A percentile compares a stretch with the other conserved stretches of the same genome.
Evolutionary conservation across 805 yeast genomes (phyloP).

Genomic region (Yueomyces sp.): DNA sequence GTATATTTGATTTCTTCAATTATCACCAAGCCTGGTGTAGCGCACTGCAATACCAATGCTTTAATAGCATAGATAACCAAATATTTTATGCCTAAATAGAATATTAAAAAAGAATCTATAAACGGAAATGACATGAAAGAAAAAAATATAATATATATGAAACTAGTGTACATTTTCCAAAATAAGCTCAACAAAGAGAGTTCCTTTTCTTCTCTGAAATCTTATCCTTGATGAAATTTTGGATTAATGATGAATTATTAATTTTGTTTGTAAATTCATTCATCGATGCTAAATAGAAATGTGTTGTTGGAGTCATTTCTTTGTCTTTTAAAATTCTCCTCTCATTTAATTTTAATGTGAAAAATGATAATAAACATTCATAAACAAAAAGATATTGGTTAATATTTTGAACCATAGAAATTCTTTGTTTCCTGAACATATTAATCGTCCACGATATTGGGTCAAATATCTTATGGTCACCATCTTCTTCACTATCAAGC

Average conservation of each 20-base stretch:
- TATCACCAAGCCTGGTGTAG: too few relatives aligned
- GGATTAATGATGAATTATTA: neutral
- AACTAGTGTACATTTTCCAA: too few relatives aligned
- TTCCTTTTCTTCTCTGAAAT: neutral
- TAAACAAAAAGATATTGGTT: constrained; percentile 66
- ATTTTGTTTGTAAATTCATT: neutral
- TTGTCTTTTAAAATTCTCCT: neutral
- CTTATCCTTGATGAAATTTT: neutral
- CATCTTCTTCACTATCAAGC: neutral
- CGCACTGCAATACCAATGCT: too few relatives aligned
- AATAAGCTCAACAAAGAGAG: too few relatives aligned
- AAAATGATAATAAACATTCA: constrained; percentile 33
- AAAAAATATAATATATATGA: too few relatives aligned
- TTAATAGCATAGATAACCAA: too few relatives aligned
- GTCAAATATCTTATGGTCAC: constrained; percentile 25
- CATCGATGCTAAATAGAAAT: neutral
- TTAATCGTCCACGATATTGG: constrained; percentile 51
- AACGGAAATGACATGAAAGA: too few relatives aligned
- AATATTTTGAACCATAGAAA: constrained; percentile 75
- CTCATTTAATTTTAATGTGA: constrained; percentile 10
- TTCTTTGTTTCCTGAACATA: constrained; percentile 56
- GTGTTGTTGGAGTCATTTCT: neutral
- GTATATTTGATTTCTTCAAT: too few relatives aligned
- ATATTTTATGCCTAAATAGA: too few relatives aligned
- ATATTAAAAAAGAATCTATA: too few relatives aligned